Base-by-base conservation (phyloP, 768 basidiomycete genomes). In the Agrocybe pediades region DNA sequence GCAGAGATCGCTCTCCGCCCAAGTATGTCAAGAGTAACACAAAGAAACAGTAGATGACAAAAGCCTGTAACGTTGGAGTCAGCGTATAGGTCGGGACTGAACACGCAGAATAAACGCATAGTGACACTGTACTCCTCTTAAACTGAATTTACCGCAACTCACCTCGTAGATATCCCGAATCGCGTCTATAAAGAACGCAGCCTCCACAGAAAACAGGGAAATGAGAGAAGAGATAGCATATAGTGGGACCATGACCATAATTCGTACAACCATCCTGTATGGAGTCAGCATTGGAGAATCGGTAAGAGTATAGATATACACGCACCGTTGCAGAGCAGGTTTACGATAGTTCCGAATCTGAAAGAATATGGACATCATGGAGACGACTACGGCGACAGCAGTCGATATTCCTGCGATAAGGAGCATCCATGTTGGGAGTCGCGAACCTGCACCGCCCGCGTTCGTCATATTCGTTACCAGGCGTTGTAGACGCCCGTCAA, bases 131-230 rank as follows among this genome's bases (percentile, higher is more conserved):
- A 13, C 23, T 43, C 16, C 42, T 43, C 11, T 8, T 25, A n/a
- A 20, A 29, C 24, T 6, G 29, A 7, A 16, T 26, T 21, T 15
- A 36, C 13, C 21, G 20, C 42, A 7, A 30, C 82, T 54, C 55
- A 93, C 95, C 81, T 99, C 97, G 68, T 99, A 99, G 15, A 99
- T 83, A 69, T 98, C 97, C 40, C 97, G 82, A 55, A 98, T 77
- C 15, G 84, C 93, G 67, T 99, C 97, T 55, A 99, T 95, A 56
- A 97, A 87, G 74, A 98, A 98, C 0, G 97, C 97, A 2, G 90
- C 93, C 65, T 96, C 90, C 50, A 98, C 75, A 0, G 95, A 97
- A 74, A 95, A 92, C 36, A 99, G 77, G 0, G 96, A 93, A 56
- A 98, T 93, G 60, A 98, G 76, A 3, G 93, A 95, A 0, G 97